Evolutionary conservation across 331 rosid species (phyloP).

Genomic region (Pyracantha coccinea): DNA sequence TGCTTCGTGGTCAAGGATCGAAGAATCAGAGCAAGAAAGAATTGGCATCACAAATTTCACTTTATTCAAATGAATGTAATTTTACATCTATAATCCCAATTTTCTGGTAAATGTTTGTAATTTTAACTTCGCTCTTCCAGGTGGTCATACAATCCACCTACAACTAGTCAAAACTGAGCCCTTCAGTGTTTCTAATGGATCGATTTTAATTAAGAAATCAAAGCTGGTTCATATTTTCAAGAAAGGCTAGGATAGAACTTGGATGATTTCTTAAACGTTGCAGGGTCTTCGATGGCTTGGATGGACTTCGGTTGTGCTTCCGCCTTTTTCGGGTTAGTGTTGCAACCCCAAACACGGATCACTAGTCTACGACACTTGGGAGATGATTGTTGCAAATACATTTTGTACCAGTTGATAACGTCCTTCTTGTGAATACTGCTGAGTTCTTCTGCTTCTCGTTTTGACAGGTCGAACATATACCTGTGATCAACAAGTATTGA

Average conservation of each 20-base stretch:
- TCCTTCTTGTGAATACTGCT: conserved; percentile 53
- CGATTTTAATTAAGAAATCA: not conserved
- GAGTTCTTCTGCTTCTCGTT: conserved; percentile 77
- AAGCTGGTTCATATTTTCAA: conserved; percentile 13
- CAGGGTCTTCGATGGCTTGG: conserved; percentile 45
- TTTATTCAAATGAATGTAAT: not conserved
- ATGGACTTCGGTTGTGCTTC: conserved; percentile 29
- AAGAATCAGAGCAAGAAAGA: not conserved
- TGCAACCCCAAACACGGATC: conserved; percentile 86
- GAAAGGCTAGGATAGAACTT: conserved; percentile 55
- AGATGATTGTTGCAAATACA: conserved; percentile 54
- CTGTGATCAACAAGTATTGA: conserved; percentile 30
- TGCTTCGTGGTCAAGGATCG: not conserved
- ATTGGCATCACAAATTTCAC: not conserved
- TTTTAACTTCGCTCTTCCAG: not conserved
- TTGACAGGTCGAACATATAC: conserved; percentile 63
- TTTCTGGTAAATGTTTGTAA: not conserved
- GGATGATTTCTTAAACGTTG: conserved; percentile 54
- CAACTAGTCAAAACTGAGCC: not conserved
- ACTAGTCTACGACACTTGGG: conserved; percentile 68
- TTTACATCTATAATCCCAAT: not conserved
- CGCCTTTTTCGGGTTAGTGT: conserved; percentile 49
- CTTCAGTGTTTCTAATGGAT: not conserved
- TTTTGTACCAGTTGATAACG: conserved; percentile 62
- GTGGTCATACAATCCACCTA: not conserved